Percentiles rank a stretch among this genome's conserved stretches.
Evolutionary conservation across 352 stramenopile species (phyloP).

Genomic region (Phytopythium helicoides): DNA sequence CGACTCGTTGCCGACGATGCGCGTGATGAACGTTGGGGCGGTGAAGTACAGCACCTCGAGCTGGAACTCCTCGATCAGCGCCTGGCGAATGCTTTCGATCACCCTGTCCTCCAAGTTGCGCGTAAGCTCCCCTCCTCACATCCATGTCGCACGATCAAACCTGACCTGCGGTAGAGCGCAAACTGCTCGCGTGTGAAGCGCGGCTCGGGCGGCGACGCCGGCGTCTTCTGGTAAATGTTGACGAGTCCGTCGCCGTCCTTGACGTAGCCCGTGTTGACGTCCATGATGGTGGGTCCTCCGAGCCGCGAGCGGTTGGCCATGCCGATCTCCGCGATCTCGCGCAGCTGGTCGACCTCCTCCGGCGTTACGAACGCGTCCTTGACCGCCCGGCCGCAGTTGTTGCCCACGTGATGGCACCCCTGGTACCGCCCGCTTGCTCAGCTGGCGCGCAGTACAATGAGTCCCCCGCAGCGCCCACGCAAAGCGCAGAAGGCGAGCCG

Average conservation of each 20-base stretch:
- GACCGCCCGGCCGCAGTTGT: conserved; percentile 66
- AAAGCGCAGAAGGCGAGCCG: conserved; percentile 1
- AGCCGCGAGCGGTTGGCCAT: conserved; percentile 72
- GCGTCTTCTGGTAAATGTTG: conserved; percentile 85
- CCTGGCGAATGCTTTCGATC: conserved; percentile 77
- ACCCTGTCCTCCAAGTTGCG: too few species aligned
- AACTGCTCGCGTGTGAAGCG: conserved; percentile 85
- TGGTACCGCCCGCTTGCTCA: conserved; percentile 50
- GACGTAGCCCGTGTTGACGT: conserved; percentile 89
- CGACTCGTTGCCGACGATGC: conserved; percentile 78
- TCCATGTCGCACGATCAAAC: too few species aligned
- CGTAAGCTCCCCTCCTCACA: too few species aligned
- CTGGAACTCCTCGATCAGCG: conserved; percentile 79
- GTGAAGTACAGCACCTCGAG: conserved; percentile 87
- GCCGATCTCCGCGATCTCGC: conserved; percentile 77
- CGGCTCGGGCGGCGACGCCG: conserved; percentile 33
- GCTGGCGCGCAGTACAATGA: conserved; percentile 3
- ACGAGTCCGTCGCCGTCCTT: conserved; percentile 83
- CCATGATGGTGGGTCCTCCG: conserved; percentile 91
- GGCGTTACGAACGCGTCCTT: conserved; percentile 72
- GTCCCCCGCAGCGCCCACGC: background rate
- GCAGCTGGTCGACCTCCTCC: conserved; percentile 65
- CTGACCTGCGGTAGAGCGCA: conserved; percentile 68
- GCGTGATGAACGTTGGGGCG: conserved; percentile 92
- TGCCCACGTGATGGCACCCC: conserved; percentile 61